phyloP scores from a whole-genome alignment of 1,139 yeast species.

The Debaryomycetaceae sp. region DNA sequence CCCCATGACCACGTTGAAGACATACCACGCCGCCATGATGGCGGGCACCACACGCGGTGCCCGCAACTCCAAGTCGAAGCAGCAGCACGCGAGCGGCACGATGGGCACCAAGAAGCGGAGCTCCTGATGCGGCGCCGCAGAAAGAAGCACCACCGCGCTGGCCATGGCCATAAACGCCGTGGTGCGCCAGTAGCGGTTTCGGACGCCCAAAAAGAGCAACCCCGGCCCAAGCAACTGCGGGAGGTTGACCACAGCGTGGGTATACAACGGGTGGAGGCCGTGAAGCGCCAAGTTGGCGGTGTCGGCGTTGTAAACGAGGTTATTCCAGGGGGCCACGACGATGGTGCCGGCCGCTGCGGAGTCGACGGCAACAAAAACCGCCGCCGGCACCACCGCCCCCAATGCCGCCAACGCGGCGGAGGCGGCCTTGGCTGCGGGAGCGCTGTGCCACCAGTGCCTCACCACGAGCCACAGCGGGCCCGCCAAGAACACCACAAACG shows the following conservation, averaged over 20 bases:
- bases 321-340: conserved; percentile 73
- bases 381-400: conserved; percentile 32
- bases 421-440: conserved; percentile 21
- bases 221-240: conserved; percentile 85
- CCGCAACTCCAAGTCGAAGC: conserved; percentile 42
- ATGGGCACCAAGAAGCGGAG: conserved; percentile 76
- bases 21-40: conserved; percentile 49
- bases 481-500: conserved; percentile 71
- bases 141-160: conserved; percentile 60
- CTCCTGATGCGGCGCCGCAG: conserved; percentile 88
- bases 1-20: conserved; percentile 59
- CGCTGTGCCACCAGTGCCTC: conserved; percentile 24
- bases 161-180: conserved; percentile 55
- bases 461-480: conserved; percentile 50
- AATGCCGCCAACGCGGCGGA: conserved; percentile 18
- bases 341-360: conserved; percentile 28
- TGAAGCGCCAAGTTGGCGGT: conserved; percentile 61
- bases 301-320: conserved; percentile 63
- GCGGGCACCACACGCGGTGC: conserved; percentile 13
- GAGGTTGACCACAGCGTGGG: conserved; percentile 68
- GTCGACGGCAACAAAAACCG: conserved; percentile 49
- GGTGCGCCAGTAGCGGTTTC: conserved; percentile 33
- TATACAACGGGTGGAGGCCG: conserved; percentile 77
- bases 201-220: conserved; percentile 40
- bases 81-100: conserved; percentile 65